phyloP scores from a whole-genome alignment of 2,329 filamentous ascomycete species.

The Monosporascus sp. region DNA sequence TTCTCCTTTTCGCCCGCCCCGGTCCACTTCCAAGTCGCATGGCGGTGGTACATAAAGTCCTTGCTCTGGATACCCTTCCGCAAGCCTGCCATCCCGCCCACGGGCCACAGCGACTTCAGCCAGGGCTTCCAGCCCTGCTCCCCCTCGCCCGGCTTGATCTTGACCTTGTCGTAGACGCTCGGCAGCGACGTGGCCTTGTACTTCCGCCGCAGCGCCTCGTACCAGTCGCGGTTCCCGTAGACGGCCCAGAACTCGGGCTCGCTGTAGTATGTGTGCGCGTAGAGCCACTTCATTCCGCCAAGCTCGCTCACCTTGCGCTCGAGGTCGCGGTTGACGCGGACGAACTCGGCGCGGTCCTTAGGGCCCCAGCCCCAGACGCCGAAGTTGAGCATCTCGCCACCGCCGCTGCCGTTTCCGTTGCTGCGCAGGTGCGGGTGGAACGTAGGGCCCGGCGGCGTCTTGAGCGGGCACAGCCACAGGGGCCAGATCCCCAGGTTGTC shows the following conservation, averaged over 20 bases:
- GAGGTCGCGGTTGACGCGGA: slow-evolving; percentile 63
- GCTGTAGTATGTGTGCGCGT: slow-evolving; percentile 81
- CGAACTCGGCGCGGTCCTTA: slow-evolving; percentile 49
- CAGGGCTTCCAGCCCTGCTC: slow-evolving; percentile 37
- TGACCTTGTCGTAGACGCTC: slow-evolving; percentile 66
- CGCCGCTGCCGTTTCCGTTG: slow-evolving; percentile 6
- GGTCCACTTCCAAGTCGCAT: slow-evolving; percentile 49
- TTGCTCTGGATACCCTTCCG: slow-evolving; percentile 52
- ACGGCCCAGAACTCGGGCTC: slow-evolving; percentile 63
- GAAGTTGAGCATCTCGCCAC: slow-evolving; percentile 49
- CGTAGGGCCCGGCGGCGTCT: slow-evolving; percentile 41
- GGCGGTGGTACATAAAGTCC: slow-evolving; percentile 49
- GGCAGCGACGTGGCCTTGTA: slow-evolving; percentile 59
- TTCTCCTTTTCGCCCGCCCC: slow-evolving; percentile 19
- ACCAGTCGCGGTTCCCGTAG: slow-evolving; percentile 54
- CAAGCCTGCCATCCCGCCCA: slow-evolving; percentile 56
- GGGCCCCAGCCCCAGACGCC: slow-evolving; percentile 79
- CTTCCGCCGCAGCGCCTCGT: slow-evolving; percentile 56
- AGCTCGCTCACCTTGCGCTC: slow-evolving; percentile 65
- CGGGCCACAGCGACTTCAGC: slow-evolving; percentile 45
- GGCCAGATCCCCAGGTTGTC: slow-evolving; percentile 50
- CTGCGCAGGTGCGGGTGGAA: slow-evolving; percentile 48
- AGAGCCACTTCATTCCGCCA: slow-evolving; percentile 80
- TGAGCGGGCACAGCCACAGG: slow-evolving; percentile 54
- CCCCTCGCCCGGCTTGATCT: slow-evolving; percentile 42